phyloP scores from a whole-genome alignment of 768 basidiomycete genomes.

The Leccinum sublutescens region DNA sequence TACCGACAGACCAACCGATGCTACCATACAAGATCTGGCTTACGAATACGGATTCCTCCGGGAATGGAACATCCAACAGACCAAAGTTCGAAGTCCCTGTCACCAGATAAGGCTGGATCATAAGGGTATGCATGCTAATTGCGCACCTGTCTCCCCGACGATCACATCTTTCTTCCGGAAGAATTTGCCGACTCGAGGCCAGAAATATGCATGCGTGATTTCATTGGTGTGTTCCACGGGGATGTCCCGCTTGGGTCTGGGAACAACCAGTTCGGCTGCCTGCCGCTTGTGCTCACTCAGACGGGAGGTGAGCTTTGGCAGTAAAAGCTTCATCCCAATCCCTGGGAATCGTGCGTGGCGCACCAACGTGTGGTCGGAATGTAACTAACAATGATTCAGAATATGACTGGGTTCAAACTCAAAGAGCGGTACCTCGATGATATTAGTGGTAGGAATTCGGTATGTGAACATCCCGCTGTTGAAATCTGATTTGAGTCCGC shows the following conservation, averaged over 20 bases:
- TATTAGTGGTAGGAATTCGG: constrained; percentile 54
- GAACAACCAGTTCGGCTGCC: constrained; percentile 47
- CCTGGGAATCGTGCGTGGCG: constrained; percentile 61
- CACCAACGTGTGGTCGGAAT: constrained; percentile 69
- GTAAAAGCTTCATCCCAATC: constrained; percentile 75
- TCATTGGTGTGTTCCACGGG: constrained; percentile 49
- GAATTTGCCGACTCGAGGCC: constrained; percentile 76
- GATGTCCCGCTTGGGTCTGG: constrained; percentile 37
- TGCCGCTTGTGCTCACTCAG: constrained; percentile 41
- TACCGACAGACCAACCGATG: constrained; percentile 87
- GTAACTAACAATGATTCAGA: constrained; percentile 47
- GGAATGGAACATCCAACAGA: constrained; percentile 76
- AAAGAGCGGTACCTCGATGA: constrained; percentile 54
- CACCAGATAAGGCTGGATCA: neutral
- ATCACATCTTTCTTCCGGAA: constrained; percentile 74
- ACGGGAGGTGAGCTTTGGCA: constrained; percentile 66
- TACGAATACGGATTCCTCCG: constrained; percentile 61
- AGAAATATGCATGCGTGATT: constrained; percentile 81
- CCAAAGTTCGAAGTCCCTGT: constrained; percentile 81
- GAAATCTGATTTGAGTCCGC: constrained; percentile 71
- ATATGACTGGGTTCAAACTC: neutral
- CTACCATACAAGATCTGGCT: constrained; percentile 88
- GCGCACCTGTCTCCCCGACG: constrained; percentile 78
- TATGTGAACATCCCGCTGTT: constrained; percentile 89
- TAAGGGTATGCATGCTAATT: neutral